A percentile compares a stretch with the other conserved stretches of the same genome.
phyloP scores from a whole-genome alignment of 495 filamentous ascomycete genomes.

The Aspergillus carlsbadensis region DNA sequence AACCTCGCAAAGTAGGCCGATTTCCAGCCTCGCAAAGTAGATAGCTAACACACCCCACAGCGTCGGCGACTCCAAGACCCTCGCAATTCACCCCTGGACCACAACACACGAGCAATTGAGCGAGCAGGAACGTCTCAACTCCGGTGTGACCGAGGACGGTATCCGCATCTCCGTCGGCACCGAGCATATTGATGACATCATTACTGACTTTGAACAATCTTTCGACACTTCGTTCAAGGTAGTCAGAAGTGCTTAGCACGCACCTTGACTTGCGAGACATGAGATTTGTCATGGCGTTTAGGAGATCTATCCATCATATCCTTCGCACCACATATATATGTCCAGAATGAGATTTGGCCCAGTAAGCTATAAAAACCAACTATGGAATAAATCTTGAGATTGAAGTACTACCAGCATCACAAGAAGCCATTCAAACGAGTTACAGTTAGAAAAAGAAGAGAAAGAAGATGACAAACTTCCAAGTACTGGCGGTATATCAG shows the following conservation, averaged over 20 bases:
- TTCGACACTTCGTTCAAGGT: slow-evolving; percentile 55
- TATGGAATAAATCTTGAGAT: too few species aligned
- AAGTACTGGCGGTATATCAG: background rate
- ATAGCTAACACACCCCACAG: slow-evolving; percentile 33
- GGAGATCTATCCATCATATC: too few species aligned
- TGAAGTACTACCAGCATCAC: background rate
- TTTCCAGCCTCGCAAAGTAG: too few species aligned
- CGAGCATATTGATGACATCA: slow-evolving; percentile 98
- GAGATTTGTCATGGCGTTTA: too few species aligned
- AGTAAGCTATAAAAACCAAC: too few species aligned
- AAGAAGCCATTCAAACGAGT: background rate
- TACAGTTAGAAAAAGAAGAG: background rate
- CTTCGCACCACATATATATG: too few species aligned
- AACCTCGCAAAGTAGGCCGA: slow-evolving; percentile 75
- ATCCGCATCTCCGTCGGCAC: slow-evolving; percentile 97
- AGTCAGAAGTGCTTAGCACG: background rate
- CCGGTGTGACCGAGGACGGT: slow-evolving; percentile 86
- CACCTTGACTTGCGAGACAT: too few species aligned
- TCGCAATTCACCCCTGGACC: slow-evolving; percentile 95
- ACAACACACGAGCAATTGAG: slow-evolving; percentile 94
- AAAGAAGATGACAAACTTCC: background rate
- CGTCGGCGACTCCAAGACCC: slow-evolving; percentile 74
- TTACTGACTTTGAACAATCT: slow-evolving; percentile 92
- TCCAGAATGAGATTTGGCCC: too few species aligned
- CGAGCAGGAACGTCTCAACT: slow-evolving; percentile 76